A percentile compares a stretch with the other conserved stretches of the same genome.
Conservation (phyloP, 1,284 basidiomycete species). For the Phenoliferia sp. region DNA sequence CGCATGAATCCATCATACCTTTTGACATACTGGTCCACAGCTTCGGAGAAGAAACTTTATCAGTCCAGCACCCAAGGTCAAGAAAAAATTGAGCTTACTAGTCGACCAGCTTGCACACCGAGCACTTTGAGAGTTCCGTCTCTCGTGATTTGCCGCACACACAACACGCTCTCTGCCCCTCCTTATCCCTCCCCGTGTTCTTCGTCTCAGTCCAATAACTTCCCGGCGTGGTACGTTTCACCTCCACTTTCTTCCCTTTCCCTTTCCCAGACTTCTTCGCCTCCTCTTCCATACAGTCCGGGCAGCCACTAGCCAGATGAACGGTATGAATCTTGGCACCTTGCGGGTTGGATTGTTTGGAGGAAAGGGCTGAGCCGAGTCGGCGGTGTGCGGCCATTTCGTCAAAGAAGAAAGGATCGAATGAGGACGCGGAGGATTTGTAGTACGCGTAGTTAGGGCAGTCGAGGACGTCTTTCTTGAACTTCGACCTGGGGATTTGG, state of each 20-base stretch:
- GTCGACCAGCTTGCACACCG: background rate
- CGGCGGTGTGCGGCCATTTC: background rate
- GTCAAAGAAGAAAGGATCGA: background rate
- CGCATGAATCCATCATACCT: background rate
- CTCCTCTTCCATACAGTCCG: background rate
- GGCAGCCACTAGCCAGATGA: background rate
- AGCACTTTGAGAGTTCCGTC: background rate
- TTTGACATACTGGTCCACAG: background rate
- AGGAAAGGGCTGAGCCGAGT: background rate
- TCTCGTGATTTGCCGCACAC: background rate
- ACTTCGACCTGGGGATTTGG: background rate
- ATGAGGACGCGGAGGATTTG: background rate
- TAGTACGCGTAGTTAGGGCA: background rate
- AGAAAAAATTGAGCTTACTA: background rate
- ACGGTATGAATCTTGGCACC: background rate
- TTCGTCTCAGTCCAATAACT: background rate
- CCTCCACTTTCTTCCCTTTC: background rate
- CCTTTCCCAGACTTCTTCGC: background rate
- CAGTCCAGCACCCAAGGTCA: background rate
- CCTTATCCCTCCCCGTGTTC: background rate
- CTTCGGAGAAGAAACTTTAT: background rate
- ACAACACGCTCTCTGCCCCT: background rate
- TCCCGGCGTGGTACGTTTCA: background rate
- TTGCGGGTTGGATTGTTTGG: background rate
- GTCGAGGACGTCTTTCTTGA: background rate